phyloP scores from a whole-genome alignment of 805 yeast species.

The Cyberlindnera maritima region DNA sequence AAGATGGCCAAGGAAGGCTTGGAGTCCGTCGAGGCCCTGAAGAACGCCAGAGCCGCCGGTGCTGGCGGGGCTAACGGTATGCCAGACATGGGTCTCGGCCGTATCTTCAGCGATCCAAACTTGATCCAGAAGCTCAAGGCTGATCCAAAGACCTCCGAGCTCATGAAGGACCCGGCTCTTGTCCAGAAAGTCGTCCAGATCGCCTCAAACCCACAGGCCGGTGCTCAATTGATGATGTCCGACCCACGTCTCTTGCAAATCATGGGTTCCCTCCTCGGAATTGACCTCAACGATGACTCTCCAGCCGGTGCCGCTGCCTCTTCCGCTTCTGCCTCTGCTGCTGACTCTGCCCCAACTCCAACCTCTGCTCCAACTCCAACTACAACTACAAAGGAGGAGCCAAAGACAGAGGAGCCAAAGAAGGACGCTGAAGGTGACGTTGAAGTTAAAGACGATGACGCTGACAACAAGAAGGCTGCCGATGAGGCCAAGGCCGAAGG shows the following conservation, averaged over 20 bases:
- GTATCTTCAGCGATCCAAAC: constrained; percentile 78
- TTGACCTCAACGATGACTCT: constrained; percentile 51
- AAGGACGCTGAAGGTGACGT: constrained; percentile 37
- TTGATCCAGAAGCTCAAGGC: constrained; percentile 68
- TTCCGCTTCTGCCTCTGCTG: constrained; percentile 16
- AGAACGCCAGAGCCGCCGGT: constrained; percentile 41
- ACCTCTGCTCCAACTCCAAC: background rate
- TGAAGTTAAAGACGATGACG: constrained; percentile 24
- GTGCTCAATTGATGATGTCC: constrained; percentile 63
- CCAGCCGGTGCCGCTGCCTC: constrained; percentile 20
- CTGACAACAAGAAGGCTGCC: constrained; percentile 43
- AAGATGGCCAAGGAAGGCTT: constrained; percentile 87
- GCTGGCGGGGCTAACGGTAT: constrained; percentile 4
- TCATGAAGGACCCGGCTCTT: constrained; percentile 84
- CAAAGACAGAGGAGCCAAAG: constrained; percentile 24
- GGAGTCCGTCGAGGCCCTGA: constrained; percentile 62
- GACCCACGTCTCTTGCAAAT: constrained; percentile 90
- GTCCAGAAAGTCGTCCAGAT: constrained; percentile 63
- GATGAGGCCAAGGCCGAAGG: constrained; percentile 80
- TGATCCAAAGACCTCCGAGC: constrained; percentile 84
- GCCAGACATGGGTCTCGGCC: constrained; percentile 75
- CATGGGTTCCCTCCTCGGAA: constrained; percentile 81
- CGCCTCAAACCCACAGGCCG: constrained; percentile 71
- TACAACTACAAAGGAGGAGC: constrained; percentile 20
- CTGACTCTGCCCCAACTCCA: constrained; percentile 15